phyloP scores from a whole-genome alignment of 495 filamentous ascomycete genomes.

The Opeltia flavorubescens region DNA sequence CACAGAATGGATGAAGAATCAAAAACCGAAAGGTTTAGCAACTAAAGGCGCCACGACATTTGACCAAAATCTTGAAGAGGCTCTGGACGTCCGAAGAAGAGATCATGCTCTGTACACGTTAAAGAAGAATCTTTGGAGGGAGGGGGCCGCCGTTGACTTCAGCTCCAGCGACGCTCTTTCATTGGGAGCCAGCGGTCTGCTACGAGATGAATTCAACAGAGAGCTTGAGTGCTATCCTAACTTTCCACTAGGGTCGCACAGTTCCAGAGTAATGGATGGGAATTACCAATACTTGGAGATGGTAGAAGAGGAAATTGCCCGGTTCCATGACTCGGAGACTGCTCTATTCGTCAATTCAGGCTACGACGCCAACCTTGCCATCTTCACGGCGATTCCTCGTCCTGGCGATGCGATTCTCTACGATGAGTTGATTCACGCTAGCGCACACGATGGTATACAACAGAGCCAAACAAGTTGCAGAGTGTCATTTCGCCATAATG shows the following conservation, averaged over 20 bases:
- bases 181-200: constrained; percentile 23
- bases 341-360: constrained; percentile 68
- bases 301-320: constrained; percentile 49
- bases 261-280: constrained; percentile 40
- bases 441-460: constrained; percentile 66
- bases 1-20: constrained; percentile 1
- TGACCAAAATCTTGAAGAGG: constrained; percentile 21
- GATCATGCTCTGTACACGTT: constrained; percentile 4
- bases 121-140: not conserved
- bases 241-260: constrained; percentile 29
- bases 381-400: constrained; percentile 54
- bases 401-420: constrained; percentile 55
- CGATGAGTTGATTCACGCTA: constrained; percentile 66
- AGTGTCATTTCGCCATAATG: constrained; percentile 50
- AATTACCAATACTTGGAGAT: constrained; percentile 50
- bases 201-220: constrained; percentile 19
- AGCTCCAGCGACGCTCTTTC: constrained; percentile 36
- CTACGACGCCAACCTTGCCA: constrained; percentile 61
- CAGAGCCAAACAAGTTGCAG: constrained; percentile 37
- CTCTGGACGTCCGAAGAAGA: constrained; percentile 16
- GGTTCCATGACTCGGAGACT: constrained; percentile 47
- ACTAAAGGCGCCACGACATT: constrained; percentile 16
- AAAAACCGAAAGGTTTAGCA: not conserved
- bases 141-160: constrained; percentile 26
- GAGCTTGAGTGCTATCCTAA: constrained; percentile 21